These are phyloP conservation scores for Colletotrichum acutatum DNA, from an alignment of 2,329 filamentous ascomycete species.

Conservation along the genomic window DNA sequence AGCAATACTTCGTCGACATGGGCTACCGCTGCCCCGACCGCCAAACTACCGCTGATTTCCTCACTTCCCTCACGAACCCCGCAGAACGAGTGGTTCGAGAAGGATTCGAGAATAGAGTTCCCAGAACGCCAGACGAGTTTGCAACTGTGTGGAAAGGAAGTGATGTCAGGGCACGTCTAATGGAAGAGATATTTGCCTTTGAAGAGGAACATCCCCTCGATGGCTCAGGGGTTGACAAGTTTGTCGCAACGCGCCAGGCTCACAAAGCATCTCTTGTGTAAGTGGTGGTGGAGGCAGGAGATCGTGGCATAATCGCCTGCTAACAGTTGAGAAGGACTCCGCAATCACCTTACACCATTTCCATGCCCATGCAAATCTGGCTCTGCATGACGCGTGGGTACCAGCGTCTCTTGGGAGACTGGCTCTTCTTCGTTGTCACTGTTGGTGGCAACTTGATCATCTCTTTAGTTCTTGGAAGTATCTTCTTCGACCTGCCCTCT, in stretches of 20 bases:
- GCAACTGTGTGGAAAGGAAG: slow-evolving; percentile 18
- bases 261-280: slow-evolving; percentile 63
- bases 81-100: slow-evolving; percentile 42
- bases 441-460: slow-evolving; percentile 47
- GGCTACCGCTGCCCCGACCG: slow-evolving; percentile 68
- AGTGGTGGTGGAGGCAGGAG: slow-evolving; percentile 35
- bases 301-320: no score
- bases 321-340: neutral
- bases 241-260: slow-evolving; percentile 3
- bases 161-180: slow-evolving; percentile 3
- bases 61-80: slow-evolving; percentile 66
- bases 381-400: slow-evolving; percentile 69
- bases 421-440: slow-evolving; percentile 72
- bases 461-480: slow-evolving; percentile 69
- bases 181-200: slow-evolving; percentile 15
- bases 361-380: slow-evolving; percentile 68
- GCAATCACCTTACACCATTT: slow-evolving; percentile 68
- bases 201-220: slow-evolving; percentile 25
- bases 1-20: slow-evolving; percentile 71
- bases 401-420: slow-evolving; percentile 64
- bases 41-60: slow-evolving; percentile 78
- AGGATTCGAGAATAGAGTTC: slow-evolving; percentile 66
- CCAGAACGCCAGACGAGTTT: slow-evolving; percentile 66
- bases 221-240: slow-evolving; percentile 8
- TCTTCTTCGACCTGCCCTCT: slow-evolving; percentile 70